Conservation (phyloP, 805 yeast species). For the Zygosaccharomyces lentus region DNA sequence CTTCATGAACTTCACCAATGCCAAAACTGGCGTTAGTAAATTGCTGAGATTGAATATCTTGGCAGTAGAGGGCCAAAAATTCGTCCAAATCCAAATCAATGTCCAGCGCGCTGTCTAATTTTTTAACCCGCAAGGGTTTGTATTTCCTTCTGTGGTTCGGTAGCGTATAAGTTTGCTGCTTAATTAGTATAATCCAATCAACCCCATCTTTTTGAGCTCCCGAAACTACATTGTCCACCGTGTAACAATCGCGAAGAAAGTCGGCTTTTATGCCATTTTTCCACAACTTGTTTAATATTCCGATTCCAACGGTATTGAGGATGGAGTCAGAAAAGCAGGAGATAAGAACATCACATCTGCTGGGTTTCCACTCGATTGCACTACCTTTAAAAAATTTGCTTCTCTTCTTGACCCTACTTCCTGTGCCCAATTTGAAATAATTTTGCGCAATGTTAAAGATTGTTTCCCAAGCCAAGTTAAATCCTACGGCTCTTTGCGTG, state of each 20-base stretch:
- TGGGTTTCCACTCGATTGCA: constrained; percentile 46
- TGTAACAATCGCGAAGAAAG: constrained; percentile 42
- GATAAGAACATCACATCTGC: constrained; percentile 78
- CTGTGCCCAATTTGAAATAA: constrained; percentile 39
- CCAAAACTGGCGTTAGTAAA: constrained; percentile 13
- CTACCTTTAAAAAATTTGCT: constrained; percentile 35
- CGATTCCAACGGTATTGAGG: constrained; percentile 58
- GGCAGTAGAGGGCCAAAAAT: constrained; percentile 43
- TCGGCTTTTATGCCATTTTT: constrained; percentile 75
- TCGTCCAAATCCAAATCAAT: constrained; percentile 71
- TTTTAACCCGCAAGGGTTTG: constrained; percentile 73
- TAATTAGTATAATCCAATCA: constrained; percentile 71
- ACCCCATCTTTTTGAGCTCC: constrained; percentile 67
- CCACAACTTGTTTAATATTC: constrained; percentile 67
- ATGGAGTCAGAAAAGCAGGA: constrained; percentile 58
- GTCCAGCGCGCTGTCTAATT: constrained; percentile 57
- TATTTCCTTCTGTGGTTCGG: constrained; percentile 46
- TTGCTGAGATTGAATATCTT: constrained; percentile 24
- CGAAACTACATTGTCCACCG: constrained; percentile 60
- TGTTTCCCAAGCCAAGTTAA: constrained; percentile 73
- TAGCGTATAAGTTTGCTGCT: constrained; percentile 48
- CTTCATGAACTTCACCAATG: constrained; percentile 25
- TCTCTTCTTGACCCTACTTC: constrained; percentile 34
- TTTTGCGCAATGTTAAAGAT: constrained; percentile 49
- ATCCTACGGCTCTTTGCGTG: constrained; percentile 72